Percentiles rank a stretch among this genome's conserved stretches.
Evolutionary conservation across 352 stramenopile species (phyloP).

Genomic region (Globisporangium canariense): DNA sequence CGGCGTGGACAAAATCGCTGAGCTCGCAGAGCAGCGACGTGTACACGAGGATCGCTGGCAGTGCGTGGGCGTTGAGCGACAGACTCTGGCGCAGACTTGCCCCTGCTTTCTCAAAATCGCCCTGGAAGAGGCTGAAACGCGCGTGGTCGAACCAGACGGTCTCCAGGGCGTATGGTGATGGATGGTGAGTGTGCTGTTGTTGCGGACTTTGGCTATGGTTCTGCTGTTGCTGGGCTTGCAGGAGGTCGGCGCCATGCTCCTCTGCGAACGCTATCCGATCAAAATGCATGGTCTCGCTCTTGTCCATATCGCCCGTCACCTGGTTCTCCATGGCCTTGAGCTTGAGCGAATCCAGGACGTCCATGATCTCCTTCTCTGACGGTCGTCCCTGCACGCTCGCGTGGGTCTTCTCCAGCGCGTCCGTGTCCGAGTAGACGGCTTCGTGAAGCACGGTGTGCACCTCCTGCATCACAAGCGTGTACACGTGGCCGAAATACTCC

Average conservation of each 20-base stretch:
- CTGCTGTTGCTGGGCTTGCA: slow-evolving; percentile 2
- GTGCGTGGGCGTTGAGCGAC: slow-evolving; percentile 33
- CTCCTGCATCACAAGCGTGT: slow-evolving; percentile 73
- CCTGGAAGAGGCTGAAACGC: slow-evolving; percentile 44
- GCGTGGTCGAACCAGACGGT: slow-evolving; percentile 66
- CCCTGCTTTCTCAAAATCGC: slow-evolving; percentile 53
- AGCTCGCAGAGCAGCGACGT: slow-evolving; percentile 61
- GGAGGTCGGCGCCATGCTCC: slow-evolving; percentile 19
- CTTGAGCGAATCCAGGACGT: slow-evolving; percentile 32
- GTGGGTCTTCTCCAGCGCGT: slow-evolving; percentile 33
- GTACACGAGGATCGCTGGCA: slow-evolving; percentile 46
- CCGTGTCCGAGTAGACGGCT: slow-evolving; percentile 39
- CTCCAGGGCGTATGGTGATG: slow-evolving; percentile 18
- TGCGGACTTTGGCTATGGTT: slow-evolving; percentile 11
- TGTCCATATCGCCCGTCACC: slow-evolving; percentile 61
- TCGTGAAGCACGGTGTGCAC: slow-evolving; percentile 66
- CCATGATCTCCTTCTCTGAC: slow-evolving; percentile 24
- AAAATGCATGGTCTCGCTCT: slow-evolving; percentile 58
- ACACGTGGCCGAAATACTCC: slow-evolving; percentile 62
- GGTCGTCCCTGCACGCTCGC: slow-evolving; percentile 18
- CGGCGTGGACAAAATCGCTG: slow-evolving; percentile 37
- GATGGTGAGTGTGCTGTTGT: neutral
- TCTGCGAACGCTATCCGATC: slow-evolving; percentile 64
- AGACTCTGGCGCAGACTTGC: slow-evolving; percentile 58
- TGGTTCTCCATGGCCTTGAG: slow-evolving; percentile 68